Base-by-base conservation (phyloP, 1,284 basidiomycete genomes). In the Ustilago trichophora region DNA sequence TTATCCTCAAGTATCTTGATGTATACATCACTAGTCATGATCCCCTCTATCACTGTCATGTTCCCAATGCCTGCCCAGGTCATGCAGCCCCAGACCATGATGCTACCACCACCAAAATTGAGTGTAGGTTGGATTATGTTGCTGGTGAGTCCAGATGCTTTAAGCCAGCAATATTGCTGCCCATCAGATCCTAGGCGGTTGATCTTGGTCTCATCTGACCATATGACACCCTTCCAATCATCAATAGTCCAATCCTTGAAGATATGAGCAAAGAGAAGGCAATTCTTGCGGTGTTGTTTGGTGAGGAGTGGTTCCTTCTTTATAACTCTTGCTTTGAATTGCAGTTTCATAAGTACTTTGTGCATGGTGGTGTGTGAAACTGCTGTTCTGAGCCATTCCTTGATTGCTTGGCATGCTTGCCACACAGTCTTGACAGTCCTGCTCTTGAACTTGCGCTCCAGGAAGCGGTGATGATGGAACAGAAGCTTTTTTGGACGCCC, bases 21-120 rank as follows among this genome's bases (percentile, higher is more conserved):
- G 55, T 82, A 83, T 21, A 68, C 70, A 10, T 73, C 46, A 9
- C 57, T 72, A 80, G 82, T 70, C 77, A 84, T 82, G 41, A 51
- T 73, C n/a, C 78, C 78, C 33, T 69, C 16, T 25, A 51, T 48
- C 13, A 50, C 34, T 1, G 16, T 15, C 36, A 50, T 22, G 13
- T 16, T 40, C 4, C 48, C 48, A 18, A 25, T 22, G 13, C 49
- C 49, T 35, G 15, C 32, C 25, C 40, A 35, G 13, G 34, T 49
- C 36, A 57, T 41, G 18, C 37, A 57, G 26, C 54, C 54, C 54
- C 54, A 57, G 4, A 57, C 35, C 54, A 57, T 57, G 25, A 57
- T 44, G 24, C 31, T 37, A 22, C 38, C 38, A 22, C 45, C 27
- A 13, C 46, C 46, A 36, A 25, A 48, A 25, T 57, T 48, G 19